A percentile compares a stretch with the other conserved stretches of the same genome.
Conservation (phyloP, 2,329 filamentous ascomycete genomes). For the Onygenales sp. region DNA sequence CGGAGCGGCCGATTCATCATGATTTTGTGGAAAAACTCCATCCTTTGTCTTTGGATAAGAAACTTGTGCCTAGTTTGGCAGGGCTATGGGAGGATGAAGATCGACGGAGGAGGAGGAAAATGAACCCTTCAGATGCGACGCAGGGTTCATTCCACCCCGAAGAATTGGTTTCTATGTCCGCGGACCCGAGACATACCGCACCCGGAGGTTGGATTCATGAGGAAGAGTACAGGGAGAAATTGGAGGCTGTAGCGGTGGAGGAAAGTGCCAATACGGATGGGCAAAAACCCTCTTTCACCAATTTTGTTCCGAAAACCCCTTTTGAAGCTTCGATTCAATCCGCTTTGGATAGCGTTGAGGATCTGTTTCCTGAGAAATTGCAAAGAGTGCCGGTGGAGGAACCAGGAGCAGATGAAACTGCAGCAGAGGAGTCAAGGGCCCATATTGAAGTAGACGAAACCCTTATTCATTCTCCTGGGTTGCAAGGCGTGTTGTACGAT, state of each 20-base stretch:
- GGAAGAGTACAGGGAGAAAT: constrained; percentile 62
- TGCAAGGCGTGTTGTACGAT: constrained; percentile 29
- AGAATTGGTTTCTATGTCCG: constrained; percentile 79
- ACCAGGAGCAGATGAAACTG: constrained; percentile 5
- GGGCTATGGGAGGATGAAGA: constrained; percentile 88
- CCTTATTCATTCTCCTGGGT: constrained; percentile 42
- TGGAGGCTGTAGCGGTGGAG: constrained; percentile 52
- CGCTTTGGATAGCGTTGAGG: constrained; percentile 71
- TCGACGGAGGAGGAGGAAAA: constrained; percentile 61
- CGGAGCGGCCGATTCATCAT: constrained; percentile 71
- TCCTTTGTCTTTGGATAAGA: constrained; percentile 58
- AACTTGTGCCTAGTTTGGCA: constrained; percentile 88
- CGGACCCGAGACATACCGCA: constrained; percentile 61
- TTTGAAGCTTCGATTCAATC: constrained; percentile 60
- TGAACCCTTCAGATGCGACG: constrained; percentile 53
- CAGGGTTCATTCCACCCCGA: constrained; percentile 74
- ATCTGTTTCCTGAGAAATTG: constrained; percentile 66
- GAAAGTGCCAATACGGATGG: constrained; percentile 48
- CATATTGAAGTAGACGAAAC: constrained; percentile 55
- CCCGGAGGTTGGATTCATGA: constrained; percentile 90
- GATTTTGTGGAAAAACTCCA: constrained; percentile 67
- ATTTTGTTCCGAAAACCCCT: constrained; percentile 49
- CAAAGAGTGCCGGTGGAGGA: constrained; percentile 16
- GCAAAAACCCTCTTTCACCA: constrained; percentile 49
- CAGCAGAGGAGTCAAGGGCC: constrained; percentile 8